Conservation (phyloP, 805 yeast species). For the Ogataea trehalophila region DNA sequence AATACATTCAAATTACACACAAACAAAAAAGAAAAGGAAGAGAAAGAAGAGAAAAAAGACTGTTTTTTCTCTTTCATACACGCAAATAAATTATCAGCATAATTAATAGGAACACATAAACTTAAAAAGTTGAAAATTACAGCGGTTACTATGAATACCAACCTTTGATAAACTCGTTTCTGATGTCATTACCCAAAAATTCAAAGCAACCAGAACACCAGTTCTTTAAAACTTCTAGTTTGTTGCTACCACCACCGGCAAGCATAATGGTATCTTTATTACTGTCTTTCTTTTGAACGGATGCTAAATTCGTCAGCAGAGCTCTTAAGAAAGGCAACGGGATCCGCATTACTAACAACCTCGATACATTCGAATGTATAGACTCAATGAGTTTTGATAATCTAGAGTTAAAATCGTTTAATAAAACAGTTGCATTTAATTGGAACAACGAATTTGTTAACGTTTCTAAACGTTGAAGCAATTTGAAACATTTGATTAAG, state of each 20-base stretch:
- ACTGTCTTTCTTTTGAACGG: neutral
- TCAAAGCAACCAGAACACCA: constrained; percentile 22
- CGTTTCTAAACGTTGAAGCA: constrained; percentile 13
- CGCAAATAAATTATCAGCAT: too few species aligned
- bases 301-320: neutral
- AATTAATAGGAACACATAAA: neutral
- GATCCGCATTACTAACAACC: constrained; percentile 14
- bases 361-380: constrained; percentile 9
- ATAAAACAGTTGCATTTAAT: constrained; percentile 15
- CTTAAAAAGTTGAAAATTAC: neutral
- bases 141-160: constrained; percentile 18
- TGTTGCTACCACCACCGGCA: constrained; percentile 1
- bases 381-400: constrained; percentile 21
- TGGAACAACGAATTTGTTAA: constrained; percentile 20
- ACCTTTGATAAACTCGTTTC: constrained; percentile 24
- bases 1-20: too few species aligned
- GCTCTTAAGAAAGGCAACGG: constrained; percentile 9
- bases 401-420: constrained; percentile 21
- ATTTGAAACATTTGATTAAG: constrained; percentile 23
- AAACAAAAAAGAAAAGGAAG: too few species aligned
- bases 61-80: too few species aligned
- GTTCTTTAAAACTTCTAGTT: constrained; percentile 11
- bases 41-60: too few species aligned
- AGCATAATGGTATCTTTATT: too few species aligned
- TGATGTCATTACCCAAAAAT: constrained; percentile 11